These are phyloP conservation scores for Simplicillium sp. DNA, from an alignment of 2,329 filamentous ascomycete species.

Conservation along the genomic window DNA sequence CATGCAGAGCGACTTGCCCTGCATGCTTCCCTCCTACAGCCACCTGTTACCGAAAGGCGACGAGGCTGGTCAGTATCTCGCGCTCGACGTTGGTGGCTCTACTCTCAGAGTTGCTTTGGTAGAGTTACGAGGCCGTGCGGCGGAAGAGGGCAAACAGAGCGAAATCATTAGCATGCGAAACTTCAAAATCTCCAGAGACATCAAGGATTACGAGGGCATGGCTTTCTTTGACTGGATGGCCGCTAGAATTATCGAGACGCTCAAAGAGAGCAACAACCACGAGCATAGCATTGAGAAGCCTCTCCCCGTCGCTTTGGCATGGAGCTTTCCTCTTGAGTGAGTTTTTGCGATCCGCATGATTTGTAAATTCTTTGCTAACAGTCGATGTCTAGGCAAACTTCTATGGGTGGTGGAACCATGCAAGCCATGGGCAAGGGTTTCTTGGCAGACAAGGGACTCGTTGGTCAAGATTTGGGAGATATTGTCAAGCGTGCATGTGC, in stretches of 20 bases:
- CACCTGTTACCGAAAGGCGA: slow-evolving; percentile 51
- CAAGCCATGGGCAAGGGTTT: slow-evolving; percentile 60
- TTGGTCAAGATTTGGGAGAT: slow-evolving; percentile 50
- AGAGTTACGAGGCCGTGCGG: slow-evolving; percentile 40
- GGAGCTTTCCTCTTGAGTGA: slow-evolving; percentile 64
- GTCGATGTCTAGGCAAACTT: slow-evolving; percentile 45
- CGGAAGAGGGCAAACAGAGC: slow-evolving; percentile 27
- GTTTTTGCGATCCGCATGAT: slow-evolving; percentile 15
- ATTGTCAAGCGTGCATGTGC: slow-evolving; percentile 47
- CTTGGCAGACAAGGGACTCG: slow-evolving; percentile 44
- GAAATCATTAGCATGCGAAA: slow-evolving; percentile 44
- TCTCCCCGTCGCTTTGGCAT: slow-evolving; percentile 52
- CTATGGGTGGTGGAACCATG: slow-evolving; percentile 48
- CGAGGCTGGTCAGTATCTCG: slow-evolving; percentile 50
- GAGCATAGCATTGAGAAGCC: slow-evolving; percentile 27
- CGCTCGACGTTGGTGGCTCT: slow-evolving; percentile 60
- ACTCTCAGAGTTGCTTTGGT: slow-evolving; percentile 57
- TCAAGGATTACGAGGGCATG: slow-evolving; percentile 48
- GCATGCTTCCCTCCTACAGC: slow-evolving; percentile 59
- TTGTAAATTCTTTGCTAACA: slow-evolving; percentile 12
- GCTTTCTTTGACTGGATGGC: slow-evolving; percentile 63
- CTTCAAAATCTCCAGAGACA: slow-evolving; percentile 44
- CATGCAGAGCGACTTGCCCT: slow-evolving; percentile 40
- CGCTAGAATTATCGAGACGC: slow-evolving; percentile 45
- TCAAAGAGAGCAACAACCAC: slow-evolving; percentile 32